phyloP scores from a whole-genome alignment of 2,329 filamentous ascomycete species.

The Xylariaceae sp. region DNA sequence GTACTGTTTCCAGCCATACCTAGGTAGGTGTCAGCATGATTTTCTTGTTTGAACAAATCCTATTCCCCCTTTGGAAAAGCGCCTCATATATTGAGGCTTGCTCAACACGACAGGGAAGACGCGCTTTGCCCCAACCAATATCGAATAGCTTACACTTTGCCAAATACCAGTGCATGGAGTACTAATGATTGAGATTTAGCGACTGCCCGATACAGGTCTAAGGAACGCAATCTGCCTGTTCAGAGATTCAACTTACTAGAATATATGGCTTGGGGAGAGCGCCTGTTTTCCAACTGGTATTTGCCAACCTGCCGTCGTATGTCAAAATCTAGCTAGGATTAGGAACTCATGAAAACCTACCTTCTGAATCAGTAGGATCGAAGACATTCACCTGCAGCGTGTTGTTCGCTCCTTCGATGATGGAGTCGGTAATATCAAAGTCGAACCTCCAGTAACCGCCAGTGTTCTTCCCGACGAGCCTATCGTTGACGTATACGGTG shows the following conservation, averaged over 20 bases:
- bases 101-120: too few relatives aligned
- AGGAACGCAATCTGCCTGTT: neutral
- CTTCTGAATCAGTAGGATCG: constrained; percentile 57
- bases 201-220: neutral
- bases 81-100: too few relatives aligned
- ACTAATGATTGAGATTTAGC: constrained; percentile 35
- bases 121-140: too few relatives aligned
- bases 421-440: constrained; percentile 50
- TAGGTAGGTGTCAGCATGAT: too few relatives aligned
- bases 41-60: too few relatives aligned
- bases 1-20: constrained; percentile 66
- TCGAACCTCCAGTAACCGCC: constrained; percentile 62
- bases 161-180: constrained; percentile 70
- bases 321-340: neutral
- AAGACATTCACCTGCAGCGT: constrained; percentile 61
- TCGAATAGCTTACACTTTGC: constrained; percentile 40
- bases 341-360: constrained; percentile 7
- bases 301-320: constrained; percentile 31
- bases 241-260: constrained; percentile 23
- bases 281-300: constrained; percentile 66
- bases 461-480: constrained; percentile 45
- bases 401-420: constrained; percentile 42
- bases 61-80: too few relatives aligned
- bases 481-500: constrained; percentile 55
- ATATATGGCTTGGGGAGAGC: constrained; percentile 55